These are phyloP conservation scores for Helicostylum pulchrum DNA, from an alignment of 192 early-diverging fungal genomes.

Conservation along the genomic window DNA sequence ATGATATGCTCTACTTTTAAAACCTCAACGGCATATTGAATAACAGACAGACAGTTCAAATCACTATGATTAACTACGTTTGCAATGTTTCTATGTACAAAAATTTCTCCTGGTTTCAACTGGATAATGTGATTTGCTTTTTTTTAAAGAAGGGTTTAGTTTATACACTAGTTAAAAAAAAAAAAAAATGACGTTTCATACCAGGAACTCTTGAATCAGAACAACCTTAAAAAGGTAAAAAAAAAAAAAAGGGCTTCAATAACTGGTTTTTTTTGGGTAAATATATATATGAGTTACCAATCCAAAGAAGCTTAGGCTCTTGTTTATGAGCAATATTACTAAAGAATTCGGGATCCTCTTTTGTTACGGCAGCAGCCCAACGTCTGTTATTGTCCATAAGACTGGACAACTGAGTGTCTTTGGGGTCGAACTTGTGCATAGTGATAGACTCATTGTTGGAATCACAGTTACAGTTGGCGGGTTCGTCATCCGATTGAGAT, in stretches of 20 bases:
- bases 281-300: constrained; percentile 47
- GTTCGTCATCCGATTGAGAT: neutral
- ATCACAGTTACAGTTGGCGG: neutral
- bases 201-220: constrained; percentile 87
- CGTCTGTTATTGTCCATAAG: constrained; percentile 55
- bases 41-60: constrained; percentile 75
- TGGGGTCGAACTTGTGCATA: constrained; percentile 27
- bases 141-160: no score
- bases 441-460: neutral
- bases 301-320: constrained; percentile 84
- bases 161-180: no score
- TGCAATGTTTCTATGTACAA: constrained; percentile 97
- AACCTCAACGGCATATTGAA: constrained; percentile 91
- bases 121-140: constrained; percentile 67
- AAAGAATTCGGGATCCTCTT: constrained; percentile 70
- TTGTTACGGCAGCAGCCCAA: constrained; percentile 58
- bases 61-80: constrained; percentile 85
- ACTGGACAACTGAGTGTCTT: constrained; percentile 21
- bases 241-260: neutral
- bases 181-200: no score
- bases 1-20: constrained; percentile 92
- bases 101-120: constrained; percentile 79
- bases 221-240: constrained; percentile 57
- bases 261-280: neutral
- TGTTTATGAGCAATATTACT: constrained; percentile 68